Evolutionary conservation across 2,329 filamentous ascomycete genomes (phyloP), one percentile per base, ranked within the genome.

Genomic region (Nannizziopsis barbatae): DNA sequence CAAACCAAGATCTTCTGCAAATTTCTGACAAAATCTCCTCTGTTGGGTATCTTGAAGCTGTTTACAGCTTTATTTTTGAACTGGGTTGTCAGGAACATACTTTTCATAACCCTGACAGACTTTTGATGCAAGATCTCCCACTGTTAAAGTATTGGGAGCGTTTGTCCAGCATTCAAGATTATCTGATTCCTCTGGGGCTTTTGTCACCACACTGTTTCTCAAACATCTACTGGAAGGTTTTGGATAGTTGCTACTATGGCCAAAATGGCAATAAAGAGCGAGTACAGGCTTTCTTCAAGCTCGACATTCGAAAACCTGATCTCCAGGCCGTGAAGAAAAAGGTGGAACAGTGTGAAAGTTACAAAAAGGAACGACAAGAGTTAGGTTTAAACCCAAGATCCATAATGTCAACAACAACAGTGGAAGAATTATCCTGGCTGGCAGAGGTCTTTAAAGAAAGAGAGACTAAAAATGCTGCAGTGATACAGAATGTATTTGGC

Each of bases 161-260:
- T 14, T 12, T 41, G 17, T 22, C 2, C 9, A 18, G 3, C 27
- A 1, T 20, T 31, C 11, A 37, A 47, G 14, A 39, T 8, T 15
- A 2, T 42, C 17, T 47, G 14, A 38, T 47, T 42, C 42, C 49
- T n/a, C 27, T 42, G 27, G 43, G 22, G 14, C 43, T 50, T 5
- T 42, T 50, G 30, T 14, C 40, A 12, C 49, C 49, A 18, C 35
- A 41, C 20, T 50, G 17, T 27, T 38, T 50, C 30, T 30, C 27
- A 12, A 50, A 47, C 38, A 44, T 47, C 10, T 50, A 50, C 33
- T 50, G 43, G 42, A 36, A 50, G 11, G 10, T 9, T 11, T 27
- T 50, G 39, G 49, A 47, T 18, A 8, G n/a, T 2, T 17, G 27
- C 8, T 50, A 42, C 17, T 32, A 47, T 37, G 43, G 44, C 30